Evolutionary conservation across 2,329 filamentous ascomycete genomes (phyloP), one percentile per base, ranked within the genome.

Genomic region (Ophiostoma perfectum): DNA sequence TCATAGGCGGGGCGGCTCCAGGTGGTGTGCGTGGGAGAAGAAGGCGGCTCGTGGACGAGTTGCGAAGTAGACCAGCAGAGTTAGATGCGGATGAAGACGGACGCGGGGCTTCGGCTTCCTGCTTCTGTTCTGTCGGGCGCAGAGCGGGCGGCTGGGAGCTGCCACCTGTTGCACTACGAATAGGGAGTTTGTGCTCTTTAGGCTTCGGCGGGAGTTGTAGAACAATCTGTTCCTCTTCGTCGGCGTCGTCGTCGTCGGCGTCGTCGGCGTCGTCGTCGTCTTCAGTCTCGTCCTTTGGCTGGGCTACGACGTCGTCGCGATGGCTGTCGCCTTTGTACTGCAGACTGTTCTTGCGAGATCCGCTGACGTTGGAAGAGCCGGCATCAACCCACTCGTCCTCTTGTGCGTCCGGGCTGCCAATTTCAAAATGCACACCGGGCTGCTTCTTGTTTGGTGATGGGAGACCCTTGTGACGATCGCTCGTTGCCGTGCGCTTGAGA

Each of bases 301-400:
- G 55, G 27, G 55, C 55, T 62, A 44, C 65, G 38, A 38, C 39
- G 7, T 47, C 7, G n/a, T 58, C 18, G 47, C 42, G n/a, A 39
- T 64, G 7, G 27, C n/a, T n/a, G 41, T 45, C 55, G 7, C 55
- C 36, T 12, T 36, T 18, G 47, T 66, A 49, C n/a, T 76, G 68
- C 71, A 70, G 47, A 36, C 69, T 69, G 67, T 67, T 64, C 39
- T 64, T 67, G 52, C 65, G 70, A 42, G 66, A 70, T 42, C 67
- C 69, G 62, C 67, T 70, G 80, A 83, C 12, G 81, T 81, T 86
- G 68, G 85, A 87, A 64, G 81, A 82, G 76, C 86, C 88, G 70
- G 86, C 86, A 77, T 90, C 87, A 58, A 89, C 85, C 87, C 87
- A 89, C 78, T 86, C 86, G 80, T 87, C 85, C 66, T 85, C 82